phyloP scores from a whole-genome alignment of 164 flowering plant genomes.

The Hamamelis virginiana region DNA sequence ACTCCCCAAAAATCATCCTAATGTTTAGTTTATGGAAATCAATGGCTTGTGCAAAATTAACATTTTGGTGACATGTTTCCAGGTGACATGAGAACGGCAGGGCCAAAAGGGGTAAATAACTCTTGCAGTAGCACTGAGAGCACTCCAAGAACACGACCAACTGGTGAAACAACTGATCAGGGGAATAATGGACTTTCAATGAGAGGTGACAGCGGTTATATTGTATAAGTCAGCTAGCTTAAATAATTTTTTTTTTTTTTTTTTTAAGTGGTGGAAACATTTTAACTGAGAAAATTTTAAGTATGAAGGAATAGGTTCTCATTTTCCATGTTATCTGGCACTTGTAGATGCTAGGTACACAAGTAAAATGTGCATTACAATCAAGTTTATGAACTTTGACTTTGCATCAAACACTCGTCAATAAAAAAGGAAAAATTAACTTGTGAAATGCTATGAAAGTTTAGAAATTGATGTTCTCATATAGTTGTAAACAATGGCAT shows the following conservation, averaged over 20 bases:
- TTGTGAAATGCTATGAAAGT: not conserved
- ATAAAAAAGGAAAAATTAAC: not conserved
- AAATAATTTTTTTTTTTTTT: not conserved
- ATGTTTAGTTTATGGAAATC: constrained; percentile 4
- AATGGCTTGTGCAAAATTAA: not conserved
- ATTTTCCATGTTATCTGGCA: too few relatives aligned
- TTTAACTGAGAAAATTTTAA: too few relatives aligned
- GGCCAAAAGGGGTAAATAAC: constrained; percentile 41
- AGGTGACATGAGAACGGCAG: constrained; percentile 45
- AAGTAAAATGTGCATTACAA: not conserved
- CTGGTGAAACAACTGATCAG: constrained; percentile 41
- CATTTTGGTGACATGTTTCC: constrained; percentile 10
- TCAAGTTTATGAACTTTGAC: not conserved
- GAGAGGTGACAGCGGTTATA: constrained; percentile 39
- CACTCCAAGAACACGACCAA: constrained; percentile 42
- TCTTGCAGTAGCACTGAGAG: constrained; percentile 66
- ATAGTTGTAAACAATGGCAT: too few relatives aligned
- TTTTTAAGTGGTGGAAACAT: not conserved
- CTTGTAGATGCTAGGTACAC: too few relatives aligned
- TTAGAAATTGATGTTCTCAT: too few relatives aligned
- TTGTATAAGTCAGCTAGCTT: not conserved
- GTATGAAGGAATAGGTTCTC: too few relatives aligned
- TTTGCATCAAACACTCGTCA: not conserved
- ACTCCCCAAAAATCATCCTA: not conserved
- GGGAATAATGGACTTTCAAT: constrained; percentile 39